Base-by-base conservation (phyloP, 2,329 filamentous ascomycete species). In the Teratosphaeria nubilosa region DNA sequence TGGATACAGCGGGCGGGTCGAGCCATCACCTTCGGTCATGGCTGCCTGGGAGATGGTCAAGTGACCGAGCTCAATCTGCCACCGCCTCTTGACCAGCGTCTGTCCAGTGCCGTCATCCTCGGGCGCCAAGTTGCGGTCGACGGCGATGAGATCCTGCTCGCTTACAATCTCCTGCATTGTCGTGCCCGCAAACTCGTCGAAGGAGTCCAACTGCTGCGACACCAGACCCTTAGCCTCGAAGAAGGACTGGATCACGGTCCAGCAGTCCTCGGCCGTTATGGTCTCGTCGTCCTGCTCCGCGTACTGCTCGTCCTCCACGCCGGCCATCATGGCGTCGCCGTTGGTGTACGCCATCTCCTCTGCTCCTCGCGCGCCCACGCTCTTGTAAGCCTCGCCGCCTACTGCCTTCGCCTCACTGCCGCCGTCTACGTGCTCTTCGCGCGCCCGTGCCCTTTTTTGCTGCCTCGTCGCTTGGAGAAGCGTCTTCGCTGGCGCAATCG, bases 231-330 rank as follows among this genome's bases (percentile, higher is more conserved):
- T 99, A 62, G 86, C 83, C 67, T 96, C 90, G 77, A 99, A 99
- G 79, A 96, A 97, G 10, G 94, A 88, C 58, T 89, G 91, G 72
- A 99, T 97, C 70, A 97, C 92, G 64, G 88, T 88, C 94, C 95
- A 99, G 79, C 91, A 96, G 76, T 99, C 95, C 78, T 97, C 94
- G 61, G 91, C 90, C 27, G 91, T 96, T 77, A 97, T 96, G 66
- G 63, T 60, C 59, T 60, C 57, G 45, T 68, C 66, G 31, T 68
- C 65, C 16, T 62, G 62, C n/a, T 62, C 58, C 6, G 13, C 20
- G 3, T 37, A 45, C 41, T 48, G 41, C 53, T 67, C 51, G 13
- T 59, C 59, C 24, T 57, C 60, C 34, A 60, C 51, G n/a, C 57
- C 59, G 20, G 58, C 60, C 60, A 62, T 62, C 60, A 61, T 62